phyloP scores from a whole-genome alignment of 331 rosid species.

The Rosa hybrid region DNA sequence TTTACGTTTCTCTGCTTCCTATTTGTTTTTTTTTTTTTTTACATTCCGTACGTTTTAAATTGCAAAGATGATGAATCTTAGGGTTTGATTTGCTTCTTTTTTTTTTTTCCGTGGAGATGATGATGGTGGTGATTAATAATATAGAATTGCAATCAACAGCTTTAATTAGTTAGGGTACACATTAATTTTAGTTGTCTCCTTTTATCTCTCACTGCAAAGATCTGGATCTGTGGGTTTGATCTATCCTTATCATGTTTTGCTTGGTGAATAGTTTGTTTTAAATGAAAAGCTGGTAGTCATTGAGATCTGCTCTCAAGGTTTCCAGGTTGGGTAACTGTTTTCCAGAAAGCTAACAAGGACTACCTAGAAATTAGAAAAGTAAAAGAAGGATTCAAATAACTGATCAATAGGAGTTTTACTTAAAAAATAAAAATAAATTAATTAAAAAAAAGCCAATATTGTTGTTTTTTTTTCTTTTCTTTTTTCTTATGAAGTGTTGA shows the following conservation, averaged over 20 bases:
- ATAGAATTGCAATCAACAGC: neutral
- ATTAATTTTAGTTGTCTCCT: neutral
- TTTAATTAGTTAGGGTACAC: neutral
- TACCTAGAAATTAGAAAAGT: neutral
- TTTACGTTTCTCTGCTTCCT: neutral
- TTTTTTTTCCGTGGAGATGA: neutral
- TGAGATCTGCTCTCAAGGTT: conserved; percentile 10
- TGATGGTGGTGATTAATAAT: neutral
- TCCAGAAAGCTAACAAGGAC: neutral
- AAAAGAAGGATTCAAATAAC: neutral
- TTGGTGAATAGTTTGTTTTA: neutral
- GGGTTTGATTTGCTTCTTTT: neutral
- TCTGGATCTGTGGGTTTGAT: conserved; percentile 3
- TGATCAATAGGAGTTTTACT: no score
- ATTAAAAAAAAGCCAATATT: neutral
- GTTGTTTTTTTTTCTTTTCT: neutral
- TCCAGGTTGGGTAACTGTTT: neutral
- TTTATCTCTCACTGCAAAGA: neutral
- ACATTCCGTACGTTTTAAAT: neutral
- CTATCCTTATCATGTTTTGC: neutral
- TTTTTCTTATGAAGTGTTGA: neutral
- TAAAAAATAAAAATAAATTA: no score
- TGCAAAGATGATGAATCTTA: neutral
- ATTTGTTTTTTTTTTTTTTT: neutral
- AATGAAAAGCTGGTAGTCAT: neutral